Evolutionary conservation across 2,329 filamentous ascomycete species (phyloP).

Genomic region (Xylaria sp.): DNA sequence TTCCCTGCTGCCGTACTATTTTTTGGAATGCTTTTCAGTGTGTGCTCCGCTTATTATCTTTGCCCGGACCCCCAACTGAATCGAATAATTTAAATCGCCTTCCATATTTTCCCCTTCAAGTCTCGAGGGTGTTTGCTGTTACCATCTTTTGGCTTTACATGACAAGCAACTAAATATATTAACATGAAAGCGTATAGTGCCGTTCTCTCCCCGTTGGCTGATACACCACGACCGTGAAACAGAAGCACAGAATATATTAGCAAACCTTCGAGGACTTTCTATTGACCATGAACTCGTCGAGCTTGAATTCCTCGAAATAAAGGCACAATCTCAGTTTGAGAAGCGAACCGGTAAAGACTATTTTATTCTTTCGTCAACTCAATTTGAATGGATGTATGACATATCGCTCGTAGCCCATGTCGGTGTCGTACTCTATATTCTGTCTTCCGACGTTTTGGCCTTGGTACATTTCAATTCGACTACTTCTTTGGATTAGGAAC

Average conservation of each 20-base stretch:
- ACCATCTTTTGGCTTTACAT: background rate
- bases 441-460: background rate
- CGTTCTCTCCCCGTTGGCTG: slow-evolving; percentile 78
- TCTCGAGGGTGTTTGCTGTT: background rate
- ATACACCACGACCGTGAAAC: slow-evolving; percentile 66
- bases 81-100: too few species aligned
- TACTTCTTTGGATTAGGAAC: background rate
- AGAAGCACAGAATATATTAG: slow-evolving; percentile 68
- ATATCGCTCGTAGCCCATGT: too few species aligned
- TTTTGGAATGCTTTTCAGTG: slow-evolving; percentile 71
- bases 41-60: too few species aligned
- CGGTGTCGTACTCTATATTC: too few species aligned
- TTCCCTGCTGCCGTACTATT: slow-evolving; percentile 69
- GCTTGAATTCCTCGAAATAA: slow-evolving; percentile 83
- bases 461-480: background rate
- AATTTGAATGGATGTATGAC: background rate
- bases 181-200: slow-evolving; percentile 51
- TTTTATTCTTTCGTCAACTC: background rate
- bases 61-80: too few species aligned
- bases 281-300: slow-evolving; percentile 70
- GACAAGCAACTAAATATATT: background rate
- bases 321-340: slow-evolving; percentile 78
- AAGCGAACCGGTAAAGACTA: slow-evolving; percentile 59
- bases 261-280: slow-evolving; percentile 66
- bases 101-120: background rate